Evolutionary conservation across 2,329 filamentous ascomycete genomes (phyloP), one percentile per base, ranked within the genome.

Genomic region (Aspergillus chevalieri): DNA sequence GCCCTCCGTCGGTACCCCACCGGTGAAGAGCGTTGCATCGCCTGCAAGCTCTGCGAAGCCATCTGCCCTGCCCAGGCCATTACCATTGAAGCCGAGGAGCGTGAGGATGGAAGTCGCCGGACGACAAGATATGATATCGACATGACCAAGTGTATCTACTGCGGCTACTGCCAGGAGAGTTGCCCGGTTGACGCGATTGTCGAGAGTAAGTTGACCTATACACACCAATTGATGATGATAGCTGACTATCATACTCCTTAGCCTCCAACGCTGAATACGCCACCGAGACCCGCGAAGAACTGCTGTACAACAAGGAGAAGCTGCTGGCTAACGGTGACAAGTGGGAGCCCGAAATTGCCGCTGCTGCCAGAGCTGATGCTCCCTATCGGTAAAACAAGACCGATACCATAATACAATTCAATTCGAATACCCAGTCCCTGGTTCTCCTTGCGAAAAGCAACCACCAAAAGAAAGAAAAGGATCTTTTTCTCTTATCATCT

Each of bases 71-170:
- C 93, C 50, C 89, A 95, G 75, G 93, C 93, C 66, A 98, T 98
- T 73, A 98, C 93, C 47, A 98, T 98, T 64, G 93, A 98, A 77
- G 93, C 93, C 50, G 93, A 98, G 74, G 93, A 98, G 79, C 90
- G 93, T 68, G 89, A 88, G 66, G 93, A 98, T 65, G 93, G 93
- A 56, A 94, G 89, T 66, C 85, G 93, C 73, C 84, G 93, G 68
- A 98, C 93, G 46, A 96, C 92, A 52, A 85, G 92, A 69, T 98
- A 98, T 76, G 93, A 98, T 71, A 96, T 98, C 68, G 93, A 98
- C 76, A 98, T 98, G 93, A 97, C 93, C 66, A 98, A 98, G 81
- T 98, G 93, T 78, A 98, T 98, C 74, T 98, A 97, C 83, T 97
- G 93, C 72, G 93, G 93, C 46, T 94, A 95, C 78, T 97, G 93